Conservation (phyloP, 805 yeast species). For the Ogataea pini region DNA sequence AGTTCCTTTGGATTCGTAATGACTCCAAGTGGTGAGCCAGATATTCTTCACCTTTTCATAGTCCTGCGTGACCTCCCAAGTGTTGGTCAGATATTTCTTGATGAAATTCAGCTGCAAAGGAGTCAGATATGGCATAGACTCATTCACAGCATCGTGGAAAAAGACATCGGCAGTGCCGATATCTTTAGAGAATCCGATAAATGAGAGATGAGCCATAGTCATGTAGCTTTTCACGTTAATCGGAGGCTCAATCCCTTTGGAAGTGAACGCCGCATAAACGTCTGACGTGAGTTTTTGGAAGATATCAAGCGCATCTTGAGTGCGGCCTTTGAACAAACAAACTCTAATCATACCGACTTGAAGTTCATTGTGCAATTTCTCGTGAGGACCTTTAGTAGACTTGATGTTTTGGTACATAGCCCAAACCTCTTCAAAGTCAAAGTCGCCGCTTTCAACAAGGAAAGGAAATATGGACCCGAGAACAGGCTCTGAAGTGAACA, state of each 20-base stretch:
- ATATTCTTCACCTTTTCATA: conserved; percentile 58
- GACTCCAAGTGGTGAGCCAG: conserved; percentile 62
- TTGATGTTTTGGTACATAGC: conserved; percentile 48
- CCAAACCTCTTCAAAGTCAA: conserved; percentile 60
- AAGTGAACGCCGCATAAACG: conserved; percentile 40
- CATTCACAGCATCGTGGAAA: conserved; percentile 68
- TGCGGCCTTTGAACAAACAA: conserved; percentile 63
- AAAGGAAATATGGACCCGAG: conserved; percentile 71
- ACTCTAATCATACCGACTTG: conserved; percentile 75
- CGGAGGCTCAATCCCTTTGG: conserved; percentile 35
- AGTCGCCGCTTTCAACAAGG: conserved; percentile 60
- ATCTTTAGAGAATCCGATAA: conserved; percentile 77
- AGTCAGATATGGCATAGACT: conserved; percentile 71
- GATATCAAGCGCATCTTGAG: conserved; percentile 61
- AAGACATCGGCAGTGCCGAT: conserved; percentile 69
- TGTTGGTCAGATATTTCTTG: conserved; percentile 60
- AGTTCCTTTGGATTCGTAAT: conserved; percentile 51
- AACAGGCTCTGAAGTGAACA: conserved; percentile 63
- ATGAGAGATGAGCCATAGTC: conserved; percentile 73
- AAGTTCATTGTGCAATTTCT: conserved; percentile 46
- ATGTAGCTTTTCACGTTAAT: conserved; percentile 50
- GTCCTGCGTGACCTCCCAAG: conserved; percentile 56
- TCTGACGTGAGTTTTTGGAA: conserved; percentile 61
- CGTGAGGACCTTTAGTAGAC: conserved; percentile 34
- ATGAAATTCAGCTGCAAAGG: conserved; percentile 74